Evolutionary conservation across 1,139 yeast species (phyloP).

Genomic region (Pichia sp.): DNA sequence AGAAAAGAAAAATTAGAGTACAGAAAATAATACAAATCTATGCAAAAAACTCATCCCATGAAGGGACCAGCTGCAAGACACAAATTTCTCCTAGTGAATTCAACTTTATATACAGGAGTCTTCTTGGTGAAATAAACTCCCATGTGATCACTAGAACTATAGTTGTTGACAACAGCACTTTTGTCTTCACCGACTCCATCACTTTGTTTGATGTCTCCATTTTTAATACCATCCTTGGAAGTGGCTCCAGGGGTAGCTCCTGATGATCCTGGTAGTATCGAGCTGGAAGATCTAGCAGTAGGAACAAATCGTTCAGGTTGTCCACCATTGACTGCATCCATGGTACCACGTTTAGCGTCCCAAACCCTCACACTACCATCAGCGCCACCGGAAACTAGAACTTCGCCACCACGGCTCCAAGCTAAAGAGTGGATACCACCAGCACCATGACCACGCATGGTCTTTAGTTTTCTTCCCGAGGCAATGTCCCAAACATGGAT

Average conservation of each 20-base stretch:
- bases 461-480: conserved; percentile 78
- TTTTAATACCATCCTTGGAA: background rate
- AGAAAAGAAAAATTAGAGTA: background rate
- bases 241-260: conserved; percentile 1
- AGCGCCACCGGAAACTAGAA: conserved; percentile 87
- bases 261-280: conserved; percentile 13
- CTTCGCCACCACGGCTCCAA: conserved; percentile 83
- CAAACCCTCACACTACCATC: conserved; percentile 92
- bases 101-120: conserved; percentile 91
- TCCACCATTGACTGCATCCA: conserved; percentile 45
- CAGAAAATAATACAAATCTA: background rate
- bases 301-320: conserved; percentile 67
- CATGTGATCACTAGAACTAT: conserved; percentile 60
- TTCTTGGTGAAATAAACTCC: conserved; percentile 91
- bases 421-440: conserved; percentile 81
- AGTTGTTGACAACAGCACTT: conserved; percentile 10
- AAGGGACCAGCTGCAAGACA: conserved; percentile 94
- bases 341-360: conserved; percentile 86
- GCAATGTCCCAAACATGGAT: conserved; percentile 95
- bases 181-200: conserved; percentile 26
- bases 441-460: conserved; percentile 88
- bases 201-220: conserved; percentile 21
- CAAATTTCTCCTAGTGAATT: conserved; percentile 83
- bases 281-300: conserved; percentile 24
- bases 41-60: conserved; percentile 21